Base-by-base conservation (phyloP, 2,329 filamentous ascomycete species). In the Onygenales sp. region DNA sequence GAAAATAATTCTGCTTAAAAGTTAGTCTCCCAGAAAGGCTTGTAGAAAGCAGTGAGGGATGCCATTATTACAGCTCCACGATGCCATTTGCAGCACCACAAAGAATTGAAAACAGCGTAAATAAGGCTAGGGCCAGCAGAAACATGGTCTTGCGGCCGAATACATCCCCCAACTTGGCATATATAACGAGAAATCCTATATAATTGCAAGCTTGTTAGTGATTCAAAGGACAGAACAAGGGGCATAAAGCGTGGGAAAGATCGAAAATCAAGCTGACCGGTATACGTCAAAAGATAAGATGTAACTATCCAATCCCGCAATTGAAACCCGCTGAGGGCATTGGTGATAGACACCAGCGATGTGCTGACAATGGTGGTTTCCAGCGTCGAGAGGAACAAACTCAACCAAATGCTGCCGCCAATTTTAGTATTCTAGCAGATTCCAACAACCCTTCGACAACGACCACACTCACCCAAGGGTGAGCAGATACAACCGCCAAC, bases 291-390 rank as follows among this genome's bases (percentile, higher is more conserved):
- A 8, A 78, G 63, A 58, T 78, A 79, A 1, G 73, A 61, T 0
- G 73, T 75, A 10, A 78, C 71, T 4, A 80, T 65, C 76, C 76
- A 77, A 37, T 63, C 65, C n/a, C 62, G 60, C 39, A 66, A 58
- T 6, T 65, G 58, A 42, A 72, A 73, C 6, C 67, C 67, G 8
- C 63, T 53, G 4, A 77, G 63, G 4, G 65, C 61, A 43, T 70
- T 66, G 2, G 66, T 69, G 37, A 77, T 77, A 21, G 73, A 70
- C 0, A 77, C 70, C 0, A 79, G 63, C 6, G 76, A 71, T 0
- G 76, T 78, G 62, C 71, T 74, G n/a, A 79, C 74, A 31, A 78
- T 78, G 3, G 75, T 77, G 6, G 70, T 75, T 54, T 79, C 77
- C 3, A 77, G 63, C 0, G 70, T 72, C 0, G 75, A 72, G 2